Evolutionary conservation across 2,329 filamentous ascomycete genomes (phyloP), one percentile per base, ranked within the genome.

Genomic region (Pseudogymnoascus sp.): DNA sequence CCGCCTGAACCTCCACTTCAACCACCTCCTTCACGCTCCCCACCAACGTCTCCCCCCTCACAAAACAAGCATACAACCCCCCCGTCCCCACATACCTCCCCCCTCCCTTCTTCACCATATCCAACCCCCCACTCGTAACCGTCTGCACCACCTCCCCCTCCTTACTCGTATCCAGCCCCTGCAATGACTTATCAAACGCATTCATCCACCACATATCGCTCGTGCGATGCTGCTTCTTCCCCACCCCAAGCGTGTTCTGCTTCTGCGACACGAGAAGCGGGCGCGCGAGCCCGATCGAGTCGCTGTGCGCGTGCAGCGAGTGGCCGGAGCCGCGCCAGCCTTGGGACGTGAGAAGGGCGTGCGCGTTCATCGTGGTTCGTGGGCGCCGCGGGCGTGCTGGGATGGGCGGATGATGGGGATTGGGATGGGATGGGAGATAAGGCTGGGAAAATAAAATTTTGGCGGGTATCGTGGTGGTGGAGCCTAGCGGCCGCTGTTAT

Each of bases 181-280:
- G 89, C 67, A 97, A 78, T 62, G 92, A 92, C 73, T 92, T 87
- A 75, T 97, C 93, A 68, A 96, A 97, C 10, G 94, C 94, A 63
- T 91, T 88, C 75, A 96, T 81, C 94, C 94, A 99, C 94, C 94
- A 99, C 74, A 96, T 92, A 72, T 97, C 93, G 68, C 81, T 83
- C 75, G 81, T 79, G 21, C 65, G 66, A 63, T 82, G 82, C 67
- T 84, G 84, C 74, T 90, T 91, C 72, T 90, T 86, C 62, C 93
- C 93, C 4, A 97, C 79, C 23, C 93, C 93, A 61, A 90, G 81
- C 29, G 83, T 88, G 74, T 96, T 89, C 69, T 87, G 82, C 75
- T 96, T 96, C 69, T 90, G 88, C 64, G 89, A 86, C 63, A 96
- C 83, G 38, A 96, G 85, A 29, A 97, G 82, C 4, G 93, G 93